Base-by-base conservation (phyloP, 2,329 filamentous ascomycete species). In the Bertia moriformis region DNA sequence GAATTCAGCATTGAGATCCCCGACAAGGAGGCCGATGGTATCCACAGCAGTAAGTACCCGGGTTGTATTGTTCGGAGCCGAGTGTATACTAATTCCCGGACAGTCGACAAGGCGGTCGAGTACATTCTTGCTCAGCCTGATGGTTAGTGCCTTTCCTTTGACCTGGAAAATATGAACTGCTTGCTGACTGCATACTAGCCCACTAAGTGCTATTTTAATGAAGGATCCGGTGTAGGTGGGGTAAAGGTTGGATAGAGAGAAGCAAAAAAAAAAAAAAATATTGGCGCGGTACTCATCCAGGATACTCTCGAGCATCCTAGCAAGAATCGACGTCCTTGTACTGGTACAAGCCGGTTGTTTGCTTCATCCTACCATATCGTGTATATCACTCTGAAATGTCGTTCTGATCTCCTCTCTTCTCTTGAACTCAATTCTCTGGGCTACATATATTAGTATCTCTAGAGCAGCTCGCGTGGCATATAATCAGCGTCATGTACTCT, bases 81-180 rank as follows among this genome's bases (percentile, higher is more conserved):
- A 36, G 35, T 29, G 29, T 38, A 44, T 42, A 30, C 50, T 57
- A 43, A 58, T 44, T 41, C 38, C 38, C 41, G 43, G 38, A 49
- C 53, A 84, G 80, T 85, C 53, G 78, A 81, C 56, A 76, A 84
- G 67, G 80, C 80, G 49, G 78, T 84, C 43, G 69, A 78, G 51
- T 85, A 85, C 65, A 84, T 85, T 60, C 60, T 78, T 52, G 69
- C 72, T 49, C 79, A 84, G 64, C 80, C 80, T 50, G 80, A 84
- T 67, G 80, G 78, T 83, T 66, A 59, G 72, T 54, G 10, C n/a
- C 10, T 17, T 15, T 35, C 10, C 7, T 35, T 7, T 18, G 10
- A 35, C n/a, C n/a, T 27, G 7, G 7, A 27, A 10, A 27, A 10
- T n/a, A 10, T 27, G 22, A 10, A 10, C 22, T 10, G 7, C 22